Percentiles rank a stretch among this genome's conserved stretches.
Evolutionary conservation across 345 rosid genomes (phyloP).

Genomic region (Populus alba): DNA sequence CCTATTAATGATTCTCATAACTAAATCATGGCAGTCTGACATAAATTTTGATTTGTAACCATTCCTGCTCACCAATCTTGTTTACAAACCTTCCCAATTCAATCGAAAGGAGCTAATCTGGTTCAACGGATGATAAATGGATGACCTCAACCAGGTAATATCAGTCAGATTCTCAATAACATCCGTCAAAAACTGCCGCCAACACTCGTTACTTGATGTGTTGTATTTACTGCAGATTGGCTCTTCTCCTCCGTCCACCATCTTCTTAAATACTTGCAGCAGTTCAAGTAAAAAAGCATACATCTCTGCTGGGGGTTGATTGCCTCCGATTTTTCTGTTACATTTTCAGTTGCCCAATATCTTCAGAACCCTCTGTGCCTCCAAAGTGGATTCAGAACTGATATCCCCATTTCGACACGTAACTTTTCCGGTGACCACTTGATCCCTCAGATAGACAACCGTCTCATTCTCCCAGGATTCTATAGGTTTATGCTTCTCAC

Average conservation of each 20-base stretch:
- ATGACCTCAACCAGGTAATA: slow-evolving; percentile 26
- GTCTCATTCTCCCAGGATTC: too few species aligned
- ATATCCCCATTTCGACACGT: too few species aligned
- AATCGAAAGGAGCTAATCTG: slow-evolving; percentile 14
- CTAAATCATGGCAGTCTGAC: neutral
- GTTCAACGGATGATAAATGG: neutral
- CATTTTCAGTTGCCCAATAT: too few species aligned
- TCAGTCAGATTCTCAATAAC: slow-evolving; percentile 13
- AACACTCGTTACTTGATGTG: slow-evolving; percentile 29
- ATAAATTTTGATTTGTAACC: neutral
- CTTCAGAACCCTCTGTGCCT: too few species aligned
- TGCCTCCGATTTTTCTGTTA: too few species aligned
- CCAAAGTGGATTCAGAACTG: too few species aligned
- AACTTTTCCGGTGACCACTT: too few species aligned
- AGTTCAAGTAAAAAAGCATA: slow-evolving; percentile 5
- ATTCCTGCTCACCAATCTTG: neutral
- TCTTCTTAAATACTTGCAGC: slow-evolving; percentile 17
- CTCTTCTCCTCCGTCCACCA: slow-evolving; percentile 7
- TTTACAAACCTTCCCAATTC: slow-evolving; percentile 15
- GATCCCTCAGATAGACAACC: too few species aligned
- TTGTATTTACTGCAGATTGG: slow-evolving; percentile 33
- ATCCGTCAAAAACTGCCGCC: slow-evolving; percentile 37
- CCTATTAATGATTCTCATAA: neutral
- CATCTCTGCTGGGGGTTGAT: too few species aligned
- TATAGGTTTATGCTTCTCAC: too few species aligned